phyloP scores from a whole-genome alignment of 805 yeast species.

The Clavispora carvajalis region DNA sequence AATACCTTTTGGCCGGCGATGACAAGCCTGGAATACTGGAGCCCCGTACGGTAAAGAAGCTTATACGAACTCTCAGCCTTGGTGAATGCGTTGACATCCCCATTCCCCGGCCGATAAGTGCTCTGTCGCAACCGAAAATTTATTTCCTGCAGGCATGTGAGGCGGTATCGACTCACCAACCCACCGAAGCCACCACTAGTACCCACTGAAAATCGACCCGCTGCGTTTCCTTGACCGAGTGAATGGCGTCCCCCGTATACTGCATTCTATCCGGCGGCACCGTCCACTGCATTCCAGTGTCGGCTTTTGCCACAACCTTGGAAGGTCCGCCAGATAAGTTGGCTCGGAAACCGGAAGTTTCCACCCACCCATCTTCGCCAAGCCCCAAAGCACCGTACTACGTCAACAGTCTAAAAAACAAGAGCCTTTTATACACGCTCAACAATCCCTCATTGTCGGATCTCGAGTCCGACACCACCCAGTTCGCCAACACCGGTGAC shows the following conservation, averaged over 20 bases:
- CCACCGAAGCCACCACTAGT: not conserved
- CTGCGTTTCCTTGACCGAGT: not conserved
- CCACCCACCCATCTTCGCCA: not conserved
- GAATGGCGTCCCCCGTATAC: constrained; percentile 19
- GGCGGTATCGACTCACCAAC: no score
- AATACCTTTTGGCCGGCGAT: no score
- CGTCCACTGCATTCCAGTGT: constrained; percentile 23
- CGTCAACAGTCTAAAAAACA: constrained; percentile 11
- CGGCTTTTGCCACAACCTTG: constrained; percentile 9
- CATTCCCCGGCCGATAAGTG: no score
- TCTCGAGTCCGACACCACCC: constrained; percentile 20
- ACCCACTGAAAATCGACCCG: no score
- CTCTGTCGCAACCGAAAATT: no score
- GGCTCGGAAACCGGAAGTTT: constrained; percentile 3
- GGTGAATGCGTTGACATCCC: no score
- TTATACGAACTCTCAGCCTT: no score
- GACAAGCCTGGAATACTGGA: no score
- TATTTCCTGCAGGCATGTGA: no score
- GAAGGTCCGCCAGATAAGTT: constrained; percentile 9
- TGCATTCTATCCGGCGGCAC: constrained; percentile 22
- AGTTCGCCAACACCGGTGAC: not conserved
- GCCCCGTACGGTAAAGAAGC: no score
- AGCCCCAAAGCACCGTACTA: not conserved
- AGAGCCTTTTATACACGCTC: constrained; percentile 29
- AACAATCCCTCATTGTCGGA: constrained; percentile 36